Percentiles rank a stretch among this genome's conserved stretches.
Evolutionary conservation across 176 grass and related monocot genomes (phyloP).

Genomic region (Eleusine indica): DNA sequence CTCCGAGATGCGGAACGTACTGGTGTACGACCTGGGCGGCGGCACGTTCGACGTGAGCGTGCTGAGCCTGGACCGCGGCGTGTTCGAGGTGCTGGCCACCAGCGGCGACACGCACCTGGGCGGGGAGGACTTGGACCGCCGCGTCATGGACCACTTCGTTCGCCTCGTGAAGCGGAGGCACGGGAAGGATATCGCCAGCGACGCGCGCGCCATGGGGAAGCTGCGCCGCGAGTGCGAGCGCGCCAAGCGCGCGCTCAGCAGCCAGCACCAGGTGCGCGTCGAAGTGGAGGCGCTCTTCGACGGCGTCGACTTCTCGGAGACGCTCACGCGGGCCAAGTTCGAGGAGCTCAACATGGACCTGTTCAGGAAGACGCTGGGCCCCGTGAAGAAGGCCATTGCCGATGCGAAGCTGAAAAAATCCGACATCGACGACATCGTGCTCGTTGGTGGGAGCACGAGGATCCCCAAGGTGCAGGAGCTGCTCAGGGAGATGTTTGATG

Average conservation of each 20-base stretch:
- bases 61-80: conserved; percentile 67
- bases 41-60: conserved; percentile 54
- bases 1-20: conserved; percentile 26
- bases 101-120: conserved; percentile 82
- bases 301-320: conserved; percentile 40
- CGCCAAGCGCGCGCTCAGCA: conserved; percentile 48
- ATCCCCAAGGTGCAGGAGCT: conserved; percentile 64
- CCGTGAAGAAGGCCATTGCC: conserved; percentile 38
- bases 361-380: conserved; percentile 42
- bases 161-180: conserved; percentile 34
- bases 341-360: conserved; percentile 54
- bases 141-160: conserved; percentile 50
- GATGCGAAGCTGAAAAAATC: conserved; percentile 40
- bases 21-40: conserved; percentile 46
- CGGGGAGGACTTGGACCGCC: conserved; percentile 49
- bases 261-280: conserved; percentile 45
- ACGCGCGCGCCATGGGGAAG: conserved; percentile 35
- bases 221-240: conserved; percentile 44
- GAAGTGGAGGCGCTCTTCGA: conserved; percentile 46
- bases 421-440: conserved; percentile 44
- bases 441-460: conserved; percentile 48
- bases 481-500: conserved; percentile 37
- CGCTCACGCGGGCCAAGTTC: conserved; percentile 48
- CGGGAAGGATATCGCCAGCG: conserved; percentile 30
- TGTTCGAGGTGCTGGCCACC: conserved; percentile 71